These are phyloP conservation scores for Fraxinus cuspidata DNA, from an alignment of 257 asterid genomes.

Conservation along the genomic window DNA sequence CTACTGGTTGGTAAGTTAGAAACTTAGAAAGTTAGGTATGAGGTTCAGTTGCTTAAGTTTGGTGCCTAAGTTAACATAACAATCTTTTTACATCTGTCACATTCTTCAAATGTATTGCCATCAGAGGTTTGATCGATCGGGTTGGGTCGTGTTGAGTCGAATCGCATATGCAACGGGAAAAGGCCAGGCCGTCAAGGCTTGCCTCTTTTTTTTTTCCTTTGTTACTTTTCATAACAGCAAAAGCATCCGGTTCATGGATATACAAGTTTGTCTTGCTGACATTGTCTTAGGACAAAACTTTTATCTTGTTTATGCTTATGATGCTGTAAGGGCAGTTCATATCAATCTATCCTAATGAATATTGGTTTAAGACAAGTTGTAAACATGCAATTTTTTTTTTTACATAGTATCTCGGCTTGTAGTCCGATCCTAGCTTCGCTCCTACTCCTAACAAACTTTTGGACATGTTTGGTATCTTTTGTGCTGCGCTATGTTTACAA, in stretches of 20 bases:
- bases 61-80: not conserved
- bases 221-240: not conserved
- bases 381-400: no score
- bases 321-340: not conserved
- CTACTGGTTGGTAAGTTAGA: conserved; percentile 65
- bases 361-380: not conserved
- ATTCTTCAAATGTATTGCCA: not conserved
- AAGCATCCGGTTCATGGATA: not conserved
- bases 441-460: no score
- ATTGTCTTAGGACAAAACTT: not conserved
- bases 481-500: no score
- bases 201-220: no score
- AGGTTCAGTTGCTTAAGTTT: not conserved
- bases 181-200: no score
- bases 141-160: not conserved
- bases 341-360: not conserved
- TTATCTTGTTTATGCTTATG: not conserved
- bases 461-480: no score
- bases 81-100: not conserved
- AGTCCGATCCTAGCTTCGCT: no score
- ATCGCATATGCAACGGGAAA: no score
- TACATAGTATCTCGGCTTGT: no score
- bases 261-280: not conserved
- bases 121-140: not conserved
- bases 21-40: conserved; percentile 34